These are phyloP conservation scores for Podosphaera xanthii DNA, from an alignment of 2,329 filamentous ascomycete genomes.

Conservation along the genomic window DNA sequence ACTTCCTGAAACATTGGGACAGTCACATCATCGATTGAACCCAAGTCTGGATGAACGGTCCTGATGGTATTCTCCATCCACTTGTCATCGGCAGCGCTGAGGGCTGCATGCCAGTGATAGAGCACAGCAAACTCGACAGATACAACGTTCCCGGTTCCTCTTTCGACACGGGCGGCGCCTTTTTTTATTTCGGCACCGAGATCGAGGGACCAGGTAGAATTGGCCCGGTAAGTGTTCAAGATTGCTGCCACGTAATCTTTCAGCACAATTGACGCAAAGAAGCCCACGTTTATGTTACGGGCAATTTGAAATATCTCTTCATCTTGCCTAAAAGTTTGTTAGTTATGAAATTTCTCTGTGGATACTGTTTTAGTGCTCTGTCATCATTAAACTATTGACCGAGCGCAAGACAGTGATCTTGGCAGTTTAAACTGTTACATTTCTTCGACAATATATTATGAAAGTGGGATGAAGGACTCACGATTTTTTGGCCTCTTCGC, in stretches of 20 bases:
- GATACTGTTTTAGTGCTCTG: not conserved
- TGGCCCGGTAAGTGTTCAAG: conserved; percentile 22
- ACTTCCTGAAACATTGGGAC: conserved; percentile 21
- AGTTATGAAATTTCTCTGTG: not conserved
- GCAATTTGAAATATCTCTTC: conserved; percentile 25
- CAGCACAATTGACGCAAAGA: conserved; percentile 23
- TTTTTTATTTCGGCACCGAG: conserved; percentile 24
- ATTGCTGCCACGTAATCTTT: conserved; percentile 24
- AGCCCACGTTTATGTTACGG: conserved; percentile 24
- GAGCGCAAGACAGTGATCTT: no score
- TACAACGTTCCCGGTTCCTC: conserved; percentile 22
- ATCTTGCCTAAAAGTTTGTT: conserved; percentile 19
- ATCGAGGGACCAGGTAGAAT: conserved; percentile 23
- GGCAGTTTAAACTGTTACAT: no score
- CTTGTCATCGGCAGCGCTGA: conserved; percentile 21
- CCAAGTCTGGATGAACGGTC: conserved; percentile 17
- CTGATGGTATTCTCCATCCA: conserved; percentile 23
- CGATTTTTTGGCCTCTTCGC: conserved; percentile 18
- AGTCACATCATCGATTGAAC: conserved; percentile 21
- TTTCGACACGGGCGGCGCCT: conserved; percentile 18
- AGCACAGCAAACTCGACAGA: conserved; percentile 24
- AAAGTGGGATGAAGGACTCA: conserved; percentile 9
- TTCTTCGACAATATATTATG: not conserved
- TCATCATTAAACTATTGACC: no score
- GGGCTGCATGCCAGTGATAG: conserved; percentile 24